Base-by-base conservation (phyloP, 2,329 filamentous ascomycete species). In the Akanthomyces dipterigenus region DNA sequence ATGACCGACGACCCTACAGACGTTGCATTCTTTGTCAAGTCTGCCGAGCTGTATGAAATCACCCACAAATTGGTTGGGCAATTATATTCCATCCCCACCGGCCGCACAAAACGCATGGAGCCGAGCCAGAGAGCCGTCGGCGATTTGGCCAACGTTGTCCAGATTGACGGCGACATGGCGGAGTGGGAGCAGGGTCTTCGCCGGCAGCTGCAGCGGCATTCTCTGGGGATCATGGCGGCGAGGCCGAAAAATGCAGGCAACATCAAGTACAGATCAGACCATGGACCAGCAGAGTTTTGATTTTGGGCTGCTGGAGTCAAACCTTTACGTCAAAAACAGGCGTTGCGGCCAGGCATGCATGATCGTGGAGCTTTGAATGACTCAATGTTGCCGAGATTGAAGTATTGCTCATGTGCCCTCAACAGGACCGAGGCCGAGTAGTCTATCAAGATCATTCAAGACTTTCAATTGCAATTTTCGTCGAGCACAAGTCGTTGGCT, bases 31-130 rank as follows among this genome's bases (percentile, higher is more conserved):
- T 74, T 75, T 28, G 69, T 73, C 7, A 70, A 73, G 43, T 73
- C 72, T 1, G 66, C 75, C 4, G 69, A 71, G 38, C 64, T 76
- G 0, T 75, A 75, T n/a, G 73, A 76, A 38, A 72, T 76, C 16
- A 74, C 72, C 6, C 70, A 75, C 11, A 67, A 68, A 11, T 69
- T 68, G 0, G 71, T 72, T 42, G 62, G 68, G 5, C 68, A 66
- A 0, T 67, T 74, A 2, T 74, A 74, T 28, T 69, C 67, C 16
- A 61, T 65, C 12, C 55, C 34, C 14, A 57, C 59, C 18, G 34
- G 48, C n/a, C 64, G 50, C 7, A 50, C 61, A 8, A 65, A 62
- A n/a, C 48, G 48, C 8, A 24, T 46, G 28, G 53, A 60, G 26
- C 36, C 56, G 5, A 38, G 48, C 16, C 36, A 60, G 18, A 16